Evolutionary conservation across 2,329 filamentous ascomycete genomes (phyloP), one percentile per base, ranked within the genome.

Genomic region (Stagonosporopsis tanaceti): DNA sequence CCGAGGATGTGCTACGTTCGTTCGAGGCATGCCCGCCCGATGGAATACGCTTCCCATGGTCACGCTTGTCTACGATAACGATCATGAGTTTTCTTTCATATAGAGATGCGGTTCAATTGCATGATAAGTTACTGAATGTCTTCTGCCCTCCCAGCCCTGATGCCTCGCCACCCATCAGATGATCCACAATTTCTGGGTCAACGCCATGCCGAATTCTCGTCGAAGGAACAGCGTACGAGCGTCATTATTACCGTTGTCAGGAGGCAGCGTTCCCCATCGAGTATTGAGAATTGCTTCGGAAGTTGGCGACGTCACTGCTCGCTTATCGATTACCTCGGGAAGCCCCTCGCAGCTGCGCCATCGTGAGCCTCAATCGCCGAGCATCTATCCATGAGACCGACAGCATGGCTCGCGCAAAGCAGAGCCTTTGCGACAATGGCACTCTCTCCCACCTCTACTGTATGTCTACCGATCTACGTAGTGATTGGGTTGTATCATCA

Each of bases 31-130:
- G 69, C 63, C 50, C 54, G 54, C 64, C 72, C 63, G 63, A 67
- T 66, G 67, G 68, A 66, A 71, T 67, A 60, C 60, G 61, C 61
- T 67, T 67, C 69, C 68, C 69, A 67, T 71, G 66, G 67, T 64
- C 69, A 68, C 67, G 69, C 68, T 64, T 73, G 72, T 71, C 67
- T 61, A 65, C 62, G 69, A 76, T 72, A 63, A 76, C 70, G 64
- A 66, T 75, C 69, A 76, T 76, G 75, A 70, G 71, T 69, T 76
- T 71, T 62, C 71, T 72, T 65, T 61, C 65, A 56, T 72, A 75
- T 75, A 76, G 74, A 77, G 64, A 70, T 65, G 68, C 68, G 59
- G 64, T 70, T 61, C 67, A 64, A 75, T 72, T 75, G 71, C 69
- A 75, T 71, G 64, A 62, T 66, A 61, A 61, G 50, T 70, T 54